Evolutionary conservation across 2,329 filamentous ascomycete genomes (phyloP).

Genomic region (Colletotrichum coccodes): DNA sequence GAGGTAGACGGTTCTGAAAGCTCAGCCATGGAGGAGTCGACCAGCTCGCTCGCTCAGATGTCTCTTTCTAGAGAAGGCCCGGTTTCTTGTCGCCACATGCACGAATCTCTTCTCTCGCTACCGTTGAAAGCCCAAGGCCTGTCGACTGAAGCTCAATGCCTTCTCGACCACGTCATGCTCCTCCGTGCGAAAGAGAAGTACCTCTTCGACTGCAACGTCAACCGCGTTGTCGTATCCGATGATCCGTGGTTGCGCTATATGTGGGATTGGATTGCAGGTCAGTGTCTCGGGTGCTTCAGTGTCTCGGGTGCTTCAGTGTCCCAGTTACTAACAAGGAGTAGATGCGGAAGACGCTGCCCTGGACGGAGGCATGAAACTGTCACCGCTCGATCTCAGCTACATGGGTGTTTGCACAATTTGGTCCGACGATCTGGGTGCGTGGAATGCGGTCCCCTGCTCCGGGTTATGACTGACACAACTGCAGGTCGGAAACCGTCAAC

Average conservation of each 20-base stretch:
- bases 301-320: background rate
- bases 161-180: slow-evolving; percentile 68
- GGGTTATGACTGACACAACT: slow-evolving; percentile 28
- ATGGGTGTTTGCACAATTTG: slow-evolving; percentile 80
- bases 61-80: slow-evolving; percentile 48
- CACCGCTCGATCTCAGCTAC: slow-evolving; percentile 78
- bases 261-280: slow-evolving; percentile 81
- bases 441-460: background rate
- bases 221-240: slow-evolving; percentile 74
- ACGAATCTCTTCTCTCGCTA: slow-evolving; percentile 63
- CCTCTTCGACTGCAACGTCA: slow-evolving; percentile 71
- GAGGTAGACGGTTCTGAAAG: slow-evolving; percentile 36
- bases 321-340: slow-evolving; percentile 41
- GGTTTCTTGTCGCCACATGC: slow-evolving; percentile 64
- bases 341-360: slow-evolving; percentile 72
- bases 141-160: slow-evolving; percentile 60
- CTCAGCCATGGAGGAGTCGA: slow-evolving; percentile 37
- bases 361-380: slow-evolving; percentile 76
- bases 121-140: slow-evolving; percentile 57
- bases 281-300: slow-evolving; percentile 38
- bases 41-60: slow-evolving; percentile 46
- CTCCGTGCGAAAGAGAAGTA: slow-evolving; percentile 70
- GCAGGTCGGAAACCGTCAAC: slow-evolving; percentile 59
- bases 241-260: slow-evolving; percentile 80
- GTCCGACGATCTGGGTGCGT: slow-evolving; percentile 73